Conservation (phyloP, 129 eudicot genomes). For the Escallonia herrerae region DNA sequence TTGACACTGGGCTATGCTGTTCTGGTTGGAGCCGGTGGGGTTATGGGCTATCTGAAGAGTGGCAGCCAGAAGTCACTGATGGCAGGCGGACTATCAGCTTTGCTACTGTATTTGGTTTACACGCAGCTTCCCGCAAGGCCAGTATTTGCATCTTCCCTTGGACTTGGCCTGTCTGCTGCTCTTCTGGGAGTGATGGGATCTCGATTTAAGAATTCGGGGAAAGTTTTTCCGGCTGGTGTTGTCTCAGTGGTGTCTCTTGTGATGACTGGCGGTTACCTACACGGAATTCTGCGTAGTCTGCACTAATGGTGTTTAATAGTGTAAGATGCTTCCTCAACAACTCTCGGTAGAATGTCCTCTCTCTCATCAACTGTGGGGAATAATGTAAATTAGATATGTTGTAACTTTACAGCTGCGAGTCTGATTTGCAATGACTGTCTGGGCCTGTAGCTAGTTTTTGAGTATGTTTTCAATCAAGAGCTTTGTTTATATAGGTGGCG, state of each 20-base stretch:
- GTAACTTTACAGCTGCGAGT: too few species aligned
- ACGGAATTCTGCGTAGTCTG: conserved; percentile 68
- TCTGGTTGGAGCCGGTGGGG: conserved; percentile 73
- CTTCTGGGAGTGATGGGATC: conserved; percentile 86
- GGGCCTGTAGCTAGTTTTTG: too few species aligned
- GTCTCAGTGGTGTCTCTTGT: conserved; percentile 82
- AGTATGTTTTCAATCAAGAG: too few species aligned
- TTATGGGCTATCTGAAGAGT: conserved; percentile 77
- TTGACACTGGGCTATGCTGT: conserved; percentile 79
- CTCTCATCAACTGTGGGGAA: too few species aligned
- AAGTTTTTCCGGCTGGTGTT: conserved; percentile 85
- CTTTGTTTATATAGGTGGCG: too few species aligned
- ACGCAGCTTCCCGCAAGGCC: conserved; percentile 69
- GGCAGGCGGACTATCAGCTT: conserved; percentile 72
- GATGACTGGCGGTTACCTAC: conserved; percentile 84
- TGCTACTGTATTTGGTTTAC: conserved; percentile 46
- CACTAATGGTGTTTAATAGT: conserved; percentile 29
- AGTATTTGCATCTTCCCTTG: conserved; percentile 68
- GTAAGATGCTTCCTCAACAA: too few species aligned
- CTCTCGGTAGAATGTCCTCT: too few species aligned
- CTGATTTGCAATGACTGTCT: too few species aligned
- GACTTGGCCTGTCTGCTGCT: conserved; percentile 77
- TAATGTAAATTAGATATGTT: too few species aligned
- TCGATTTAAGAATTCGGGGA: conserved; percentile 76
- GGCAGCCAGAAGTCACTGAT: conserved; percentile 79